phyloP scores from a whole-genome alignment of 2,329 filamentous ascomycete genomes.

The Penicillium vulpinum region DNA sequence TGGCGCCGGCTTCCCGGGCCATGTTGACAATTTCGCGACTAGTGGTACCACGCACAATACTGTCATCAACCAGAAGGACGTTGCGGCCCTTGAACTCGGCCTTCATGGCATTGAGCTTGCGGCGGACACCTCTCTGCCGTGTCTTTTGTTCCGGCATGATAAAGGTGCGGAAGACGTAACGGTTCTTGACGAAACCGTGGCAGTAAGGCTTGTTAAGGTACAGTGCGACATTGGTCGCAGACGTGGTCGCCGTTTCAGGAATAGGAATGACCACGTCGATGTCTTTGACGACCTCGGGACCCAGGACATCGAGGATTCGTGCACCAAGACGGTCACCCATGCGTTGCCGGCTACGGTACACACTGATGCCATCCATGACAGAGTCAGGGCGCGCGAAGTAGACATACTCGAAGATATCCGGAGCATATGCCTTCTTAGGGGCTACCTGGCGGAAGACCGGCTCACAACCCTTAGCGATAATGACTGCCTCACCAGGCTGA shows the following conservation, averaged over 20 bases:
- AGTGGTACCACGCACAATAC: slow-evolving; percentile 83
- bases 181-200: slow-evolving; percentile 84
- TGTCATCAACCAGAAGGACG: slow-evolving; percentile 85
- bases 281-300: slow-evolving; percentile 67
- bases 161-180: slow-evolving; percentile 85
- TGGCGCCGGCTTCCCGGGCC: slow-evolving; percentile 80
- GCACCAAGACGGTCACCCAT: slow-evolving; percentile 83
- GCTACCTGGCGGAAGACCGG: slow-evolving; percentile 77
- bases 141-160: slow-evolving; percentile 81
- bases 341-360: slow-evolving; percentile 77
- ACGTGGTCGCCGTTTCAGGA: slow-evolving; percentile 78
- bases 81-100: slow-evolving; percentile 79
- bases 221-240: slow-evolving; percentile 74
- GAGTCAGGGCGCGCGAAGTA: slow-evolving; percentile 84
- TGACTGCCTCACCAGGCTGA: slow-evolving; percentile 79
- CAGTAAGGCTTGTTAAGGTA: slow-evolving; percentile 73
- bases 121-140: slow-evolving; percentile 80
- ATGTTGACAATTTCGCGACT: slow-evolving; percentile 77
- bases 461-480: slow-evolving; percentile 73
- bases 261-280: slow-evolving; percentile 83
- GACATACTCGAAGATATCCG: slow-evolving; percentile 84
- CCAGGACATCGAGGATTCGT: slow-evolving; percentile 67
- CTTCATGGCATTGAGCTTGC: slow-evolving; percentile 85
- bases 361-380: slow-evolving; percentile 82
- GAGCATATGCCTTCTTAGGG: slow-evolving; percentile 67